phyloP scores from a whole-genome alignment of 768 basidiomycete genomes.

The Russula emetica region DNA sequence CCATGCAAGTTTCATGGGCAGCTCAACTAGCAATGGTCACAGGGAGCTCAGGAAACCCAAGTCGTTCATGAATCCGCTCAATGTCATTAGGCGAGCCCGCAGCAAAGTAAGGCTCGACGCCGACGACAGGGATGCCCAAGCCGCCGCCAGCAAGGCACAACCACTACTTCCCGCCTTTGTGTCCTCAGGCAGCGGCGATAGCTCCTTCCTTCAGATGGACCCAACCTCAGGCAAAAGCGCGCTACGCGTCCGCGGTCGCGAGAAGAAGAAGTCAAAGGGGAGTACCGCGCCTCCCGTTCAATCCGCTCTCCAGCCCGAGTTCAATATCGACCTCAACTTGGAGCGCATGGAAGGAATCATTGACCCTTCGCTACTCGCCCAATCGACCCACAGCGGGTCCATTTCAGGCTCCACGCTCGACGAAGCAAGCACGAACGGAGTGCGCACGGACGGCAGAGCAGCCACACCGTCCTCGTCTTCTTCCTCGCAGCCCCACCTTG shows the following conservation, averaged over 20 bases:
- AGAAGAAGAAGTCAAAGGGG: constrained; percentile 36
- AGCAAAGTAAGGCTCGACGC: constrained; percentile 39
- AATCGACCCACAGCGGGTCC: constrained; percentile 36
- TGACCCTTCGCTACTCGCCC: constrained; percentile 38
- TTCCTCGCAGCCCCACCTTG: constrained; percentile 15
- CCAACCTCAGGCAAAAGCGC: constrained; percentile 23
- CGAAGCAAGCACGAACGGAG: constrained; percentile 34
- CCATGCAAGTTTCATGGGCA: constrained; percentile 33
- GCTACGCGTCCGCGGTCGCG: constrained; percentile 30
- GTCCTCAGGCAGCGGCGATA: constrained; percentile 13
- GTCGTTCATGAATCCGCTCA: constrained; percentile 42
- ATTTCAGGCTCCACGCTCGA: constrained; percentile 42
- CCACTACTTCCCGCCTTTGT: constrained; percentile 28
- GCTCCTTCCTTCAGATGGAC: constrained; percentile 31
- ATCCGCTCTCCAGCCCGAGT: constrained; percentile 37
- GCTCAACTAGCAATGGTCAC: constrained; percentile 34
- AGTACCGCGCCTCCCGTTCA: constrained; percentile 33
- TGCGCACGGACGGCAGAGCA: constrained; percentile 14
- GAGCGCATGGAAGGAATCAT: constrained; percentile 82
- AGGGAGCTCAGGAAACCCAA: constrained; percentile 46
- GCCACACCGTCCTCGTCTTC: constrained; percentile 20
- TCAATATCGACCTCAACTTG: constrained; percentile 62
- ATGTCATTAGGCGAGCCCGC: constrained; percentile 41
- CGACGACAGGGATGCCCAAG: constrained; percentile 38
- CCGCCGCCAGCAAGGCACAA: constrained; percentile 23